phyloP scores from a whole-genome alignment of 441 rosid genomes.

The Erysimum pusillum region DNA sequence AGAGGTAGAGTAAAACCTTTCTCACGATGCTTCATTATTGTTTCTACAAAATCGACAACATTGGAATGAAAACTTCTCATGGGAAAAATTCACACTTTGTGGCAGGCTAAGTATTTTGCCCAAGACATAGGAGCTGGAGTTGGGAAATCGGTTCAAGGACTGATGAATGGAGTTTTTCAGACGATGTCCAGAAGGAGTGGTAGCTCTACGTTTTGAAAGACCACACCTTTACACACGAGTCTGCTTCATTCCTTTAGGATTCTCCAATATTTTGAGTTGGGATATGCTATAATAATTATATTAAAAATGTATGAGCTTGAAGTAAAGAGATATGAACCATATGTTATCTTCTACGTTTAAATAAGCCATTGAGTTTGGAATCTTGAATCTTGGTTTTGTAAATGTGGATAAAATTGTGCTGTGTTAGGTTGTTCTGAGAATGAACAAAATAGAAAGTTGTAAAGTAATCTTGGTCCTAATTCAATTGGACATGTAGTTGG shows the following conservation, averaged over 20 bases:
- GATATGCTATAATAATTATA: slow-evolving; percentile 29
- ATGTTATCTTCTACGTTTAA: background rate
- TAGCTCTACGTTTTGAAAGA: slow-evolving; percentile 37
- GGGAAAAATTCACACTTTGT: slow-evolving; percentile 15
- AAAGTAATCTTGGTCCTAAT: background rate
- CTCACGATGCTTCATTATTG: background rate
- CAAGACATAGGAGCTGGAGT: slow-evolving; percentile 91
- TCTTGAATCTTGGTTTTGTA: slow-evolving; percentile 25
- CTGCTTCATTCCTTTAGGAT: slow-evolving; percentile 22
- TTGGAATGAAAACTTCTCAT: slow-evolving; percentile 21
- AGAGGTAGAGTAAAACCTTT: slow-evolving; percentile 62
- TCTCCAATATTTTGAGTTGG: slow-evolving; percentile 18
- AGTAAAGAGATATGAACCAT: slow-evolving; percentile 8
- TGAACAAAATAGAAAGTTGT: background rate
- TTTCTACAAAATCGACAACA: background rate
- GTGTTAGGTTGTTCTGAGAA: background rate
- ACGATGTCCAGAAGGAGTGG: slow-evolving; percentile 44
- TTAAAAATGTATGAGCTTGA: slow-evolving; percentile 11
- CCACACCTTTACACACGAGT: slow-evolving; percentile 10
- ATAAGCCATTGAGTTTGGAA: slow-evolving; percentile 28
- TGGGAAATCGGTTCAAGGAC: slow-evolving; percentile 85
- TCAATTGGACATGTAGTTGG: background rate
- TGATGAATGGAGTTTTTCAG: slow-evolving; percentile 64
- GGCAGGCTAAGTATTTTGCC: slow-evolving; percentile 88
- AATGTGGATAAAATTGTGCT: background rate